Base-by-base conservation (phyloP, 2,329 filamentous ascomycete species). In the Blumeriella jaapii region DNA sequence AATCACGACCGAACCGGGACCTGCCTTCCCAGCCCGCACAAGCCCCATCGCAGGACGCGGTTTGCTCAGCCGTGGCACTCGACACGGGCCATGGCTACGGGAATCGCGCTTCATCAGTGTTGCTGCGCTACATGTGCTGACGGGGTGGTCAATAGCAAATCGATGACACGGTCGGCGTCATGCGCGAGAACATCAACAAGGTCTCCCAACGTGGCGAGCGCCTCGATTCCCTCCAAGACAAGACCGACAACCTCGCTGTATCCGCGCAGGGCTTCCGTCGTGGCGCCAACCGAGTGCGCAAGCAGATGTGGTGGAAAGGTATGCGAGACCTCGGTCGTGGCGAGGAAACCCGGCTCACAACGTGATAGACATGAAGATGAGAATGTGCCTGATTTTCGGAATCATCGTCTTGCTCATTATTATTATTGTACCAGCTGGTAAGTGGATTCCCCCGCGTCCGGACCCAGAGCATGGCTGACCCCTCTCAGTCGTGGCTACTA, bases 121-220 rank as follows among this genome's bases (percentile, higher is more conserved):
- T 15, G n/a, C n/a, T 28, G 25, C 15, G n/a, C n/a, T n/a, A 26
- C 31, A 28, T 33, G 31, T 40, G 36, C 51, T 53, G 41, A 53
- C 39, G 26, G 16, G 7, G 15, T 31, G 23, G 25, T 38, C 7
- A 31, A 17, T 59, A 98, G 91, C 82, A 96, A 93, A 94, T 98
- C 62, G 82, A 96, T 61, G 83, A 87, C 57, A 94, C 89, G 33
- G 85, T 95, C 54, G 80, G 80, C 57, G 83, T 91, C 49, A 95
- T 98, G 89, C 78, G 82, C 55, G 80, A 94, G 61, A 98, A 98
- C 67, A 93, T 98, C 69, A 86, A 87, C 68, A 93, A 91, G 64
- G 84, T 94, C 44, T 86, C 83, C 27, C 79, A 95, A 63, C 86
- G 91, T 70, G 91, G 91, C 58, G 82, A 86, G 56, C 75, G 79